Percentiles rank a stretch among this genome's conserved stretches.
These are phyloP conservation scores for Actinomucor elegans DNA, from an alignment of 371 early-diverging fungal genomes.

Conservation along the genomic window DNA sequence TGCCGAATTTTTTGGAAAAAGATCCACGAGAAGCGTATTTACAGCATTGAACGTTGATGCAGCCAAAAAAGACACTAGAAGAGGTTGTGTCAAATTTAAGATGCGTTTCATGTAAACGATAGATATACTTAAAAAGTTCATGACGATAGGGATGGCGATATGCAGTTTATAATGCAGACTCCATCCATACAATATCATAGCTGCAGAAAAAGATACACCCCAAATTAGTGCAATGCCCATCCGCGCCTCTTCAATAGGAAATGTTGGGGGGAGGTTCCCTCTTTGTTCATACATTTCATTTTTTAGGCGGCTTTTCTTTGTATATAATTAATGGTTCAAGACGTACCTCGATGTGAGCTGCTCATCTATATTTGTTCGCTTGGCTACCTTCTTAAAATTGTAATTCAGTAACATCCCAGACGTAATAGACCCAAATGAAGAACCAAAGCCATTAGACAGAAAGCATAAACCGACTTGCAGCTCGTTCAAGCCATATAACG, in stretches of 20 bases:
- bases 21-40: conserved; percentile 41
- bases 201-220: conserved; percentile 30
- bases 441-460: conserved; percentile 30
- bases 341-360: no score
- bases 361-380: no score
- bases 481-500: conserved; percentile 22
- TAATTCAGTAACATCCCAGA: conserved; percentile 32
- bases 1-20: conserved; percentile 42
- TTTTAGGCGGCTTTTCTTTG: no score
- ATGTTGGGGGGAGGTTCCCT: conserved; percentile 17
- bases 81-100: background rate
- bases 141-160: conserved; percentile 22
- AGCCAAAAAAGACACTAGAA: conserved; percentile 30
- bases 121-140: conserved; percentile 37
- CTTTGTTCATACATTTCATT: no score
- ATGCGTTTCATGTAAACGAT: background rate
- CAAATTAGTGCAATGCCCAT: conserved; percentile 37
- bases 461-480: conserved; percentile 31
- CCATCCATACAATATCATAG: conserved; percentile 43
- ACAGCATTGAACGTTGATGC: conserved; percentile 36
- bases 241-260: conserved; percentile 38
- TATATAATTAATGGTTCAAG: no score
- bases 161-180: conserved; percentile 24
- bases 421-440: conserved; percentile 23
- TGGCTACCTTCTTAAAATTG: conserved; percentile 17